Conservation (phyloP, 257 asterid genomes). For the Solanum ahanhuiri region DNA sequence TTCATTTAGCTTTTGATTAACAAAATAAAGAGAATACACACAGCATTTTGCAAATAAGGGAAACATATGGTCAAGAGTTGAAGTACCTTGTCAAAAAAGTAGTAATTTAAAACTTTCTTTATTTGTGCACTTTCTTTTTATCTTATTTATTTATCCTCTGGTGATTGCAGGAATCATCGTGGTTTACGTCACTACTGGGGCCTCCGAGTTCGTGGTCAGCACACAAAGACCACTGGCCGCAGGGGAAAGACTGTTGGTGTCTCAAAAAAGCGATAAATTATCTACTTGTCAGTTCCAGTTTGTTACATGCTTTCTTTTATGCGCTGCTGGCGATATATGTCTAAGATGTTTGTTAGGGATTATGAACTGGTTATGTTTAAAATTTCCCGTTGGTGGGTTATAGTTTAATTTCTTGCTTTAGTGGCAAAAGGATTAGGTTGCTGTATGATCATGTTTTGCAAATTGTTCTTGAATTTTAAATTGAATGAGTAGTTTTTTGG, state of each 20-base stretch:
- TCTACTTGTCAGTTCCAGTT: not conserved
- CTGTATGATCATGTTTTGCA: not conserved
- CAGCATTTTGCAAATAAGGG: not conserved
- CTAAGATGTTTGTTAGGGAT: not conserved
- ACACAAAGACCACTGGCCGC: constrained; percentile 2
- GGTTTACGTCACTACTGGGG: constrained; percentile 10
- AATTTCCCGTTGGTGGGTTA: not conserved
- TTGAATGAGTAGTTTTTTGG: not conserved
- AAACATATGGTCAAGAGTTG: not conserved
- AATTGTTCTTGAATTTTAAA: not conserved
- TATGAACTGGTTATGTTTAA: too few relatives aligned
- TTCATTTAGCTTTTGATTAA: not conserved
- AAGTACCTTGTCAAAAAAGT: not conserved
- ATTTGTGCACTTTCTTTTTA: not conserved
- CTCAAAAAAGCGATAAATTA: not conserved
- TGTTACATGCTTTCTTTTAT: not conserved
- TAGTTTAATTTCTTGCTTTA: not conserved
- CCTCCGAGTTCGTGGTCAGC: constrained; percentile 9
- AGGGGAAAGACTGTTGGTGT: constrained; percentile 8
- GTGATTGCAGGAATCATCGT: constrained; percentile 3
- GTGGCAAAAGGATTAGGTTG: not conserved
- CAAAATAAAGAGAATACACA: not conserved
- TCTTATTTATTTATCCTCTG: not conserved
- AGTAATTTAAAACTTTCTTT: not conserved
- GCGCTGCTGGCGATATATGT: not conserved